Evolutionary conservation across 148 eudicot species (phyloP).

Genomic region (Camellia sinensis): DNA sequence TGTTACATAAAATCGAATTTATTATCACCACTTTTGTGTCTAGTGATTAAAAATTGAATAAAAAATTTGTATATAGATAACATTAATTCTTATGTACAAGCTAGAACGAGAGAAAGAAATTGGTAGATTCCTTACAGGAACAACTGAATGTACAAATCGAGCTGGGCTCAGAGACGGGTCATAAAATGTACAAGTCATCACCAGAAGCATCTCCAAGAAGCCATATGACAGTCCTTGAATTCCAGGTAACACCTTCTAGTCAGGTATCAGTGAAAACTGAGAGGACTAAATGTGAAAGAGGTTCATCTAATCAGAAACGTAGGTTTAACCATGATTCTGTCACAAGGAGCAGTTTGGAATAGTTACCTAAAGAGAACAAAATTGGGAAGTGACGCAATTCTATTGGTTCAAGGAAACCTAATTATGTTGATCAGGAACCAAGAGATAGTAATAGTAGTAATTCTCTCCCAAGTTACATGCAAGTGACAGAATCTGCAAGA

Average conservation of each 20-base stretch:
- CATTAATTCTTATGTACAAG: no score
- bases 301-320: conserved; percentile 43
- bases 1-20: no score
- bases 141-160: conserved; percentile 29
- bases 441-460: conserved; percentile 62
- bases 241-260: conserved; percentile 77
- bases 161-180: conserved; percentile 25
- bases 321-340: conserved; percentile 53
- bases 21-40: no score
- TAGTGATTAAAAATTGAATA: no score
- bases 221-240: conserved; percentile 50
- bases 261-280: conserved; percentile 61
- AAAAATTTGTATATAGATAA: no score
- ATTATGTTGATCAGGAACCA: conserved; percentile 68
- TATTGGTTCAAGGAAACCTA: conserved; percentile 66
- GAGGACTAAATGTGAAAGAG: conserved; percentile 50
- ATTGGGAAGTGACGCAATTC: conserved; percentile 68
- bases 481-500: conserved; percentile 90
- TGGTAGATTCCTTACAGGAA: conserved; percentile 26
- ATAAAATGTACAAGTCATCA: conserved; percentile 37
- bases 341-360: conserved; percentile 56
- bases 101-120: no score
- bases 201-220: conserved; percentile 67
- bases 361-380: conserved; percentile 57
- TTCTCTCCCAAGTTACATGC: conserved; percentile 89